A percentile compares a stretch with the other conserved stretches of the same genome.
These are phyloP conservation scores for Passiflora organensis DNA, from an alignment of 345 rosid genomes.

Conservation along the genomic window DNA sequence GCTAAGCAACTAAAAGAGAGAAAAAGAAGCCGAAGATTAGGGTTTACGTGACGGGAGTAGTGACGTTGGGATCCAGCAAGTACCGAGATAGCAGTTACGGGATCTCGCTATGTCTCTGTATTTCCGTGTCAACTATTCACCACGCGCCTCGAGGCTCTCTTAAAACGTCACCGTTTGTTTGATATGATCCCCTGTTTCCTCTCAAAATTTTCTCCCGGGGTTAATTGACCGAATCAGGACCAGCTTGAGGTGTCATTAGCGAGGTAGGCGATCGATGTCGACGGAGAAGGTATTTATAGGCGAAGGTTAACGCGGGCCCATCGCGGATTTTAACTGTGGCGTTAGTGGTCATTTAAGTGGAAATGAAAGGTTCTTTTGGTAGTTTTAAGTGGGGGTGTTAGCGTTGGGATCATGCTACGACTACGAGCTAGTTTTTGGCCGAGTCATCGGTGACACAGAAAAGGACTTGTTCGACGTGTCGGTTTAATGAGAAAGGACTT, in stretches of 20 bases:
- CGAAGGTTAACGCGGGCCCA: not conserved
- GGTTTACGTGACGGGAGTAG: slow-evolving; percentile 1
- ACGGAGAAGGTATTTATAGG: too few relatives aligned
- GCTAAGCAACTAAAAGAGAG: not conserved
- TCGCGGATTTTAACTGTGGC: not conserved
- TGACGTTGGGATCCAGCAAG: slow-evolving; percentile 8
- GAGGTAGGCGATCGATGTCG: not conserved
- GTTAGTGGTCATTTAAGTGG: not conserved
- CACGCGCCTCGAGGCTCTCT: slow-evolving; percentile 58
- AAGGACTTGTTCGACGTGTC: too few relatives aligned
- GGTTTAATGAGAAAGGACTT: too few relatives aligned
- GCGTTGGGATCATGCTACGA: too few relatives aligned
- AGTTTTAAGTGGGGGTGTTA: too few relatives aligned
- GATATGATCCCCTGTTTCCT: too few relatives aligned
- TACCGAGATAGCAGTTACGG: too few relatives aligned
- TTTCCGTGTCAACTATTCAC: slow-evolving; percentile 32
- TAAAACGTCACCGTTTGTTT: too few relatives aligned
- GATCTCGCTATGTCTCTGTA: slow-evolving; percentile 28
- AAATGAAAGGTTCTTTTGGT: too few relatives aligned
- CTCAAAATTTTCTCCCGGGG: slow-evolving; percentile 3
- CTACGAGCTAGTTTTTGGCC: too few relatives aligned
- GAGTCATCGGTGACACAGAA: too few relatives aligned
- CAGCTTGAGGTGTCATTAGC: not conserved
- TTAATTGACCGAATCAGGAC: slow-evolving; percentile 10
- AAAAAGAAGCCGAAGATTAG: not conserved